These are phyloP conservation scores for Rhynchospora breviuscula DNA, from an alignment of 176 grass and related monocot species.

Conservation along the genomic window DNA sequence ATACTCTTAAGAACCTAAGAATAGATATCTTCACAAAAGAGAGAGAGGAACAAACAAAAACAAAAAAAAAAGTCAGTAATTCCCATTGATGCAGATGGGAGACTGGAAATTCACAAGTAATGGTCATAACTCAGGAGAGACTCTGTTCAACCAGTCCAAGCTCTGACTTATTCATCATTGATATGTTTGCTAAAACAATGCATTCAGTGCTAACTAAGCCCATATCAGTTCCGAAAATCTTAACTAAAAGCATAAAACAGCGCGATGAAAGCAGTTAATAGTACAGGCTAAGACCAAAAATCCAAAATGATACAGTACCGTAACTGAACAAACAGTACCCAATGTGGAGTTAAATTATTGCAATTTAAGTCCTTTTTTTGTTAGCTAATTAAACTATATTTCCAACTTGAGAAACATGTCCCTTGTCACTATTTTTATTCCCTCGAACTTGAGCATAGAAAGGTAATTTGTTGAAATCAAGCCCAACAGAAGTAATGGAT, in stretches of 20 bases:
- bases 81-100: neutral
- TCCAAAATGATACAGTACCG: neutral
- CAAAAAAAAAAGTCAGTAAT: slow-evolving; percentile 22
- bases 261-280: neutral
- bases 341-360: neutral
- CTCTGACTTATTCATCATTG: neutral
- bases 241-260: neutral
- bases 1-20: neutral
- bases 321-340: neutral
- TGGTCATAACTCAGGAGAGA: neutral
- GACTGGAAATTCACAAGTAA: neutral
- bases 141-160: neutral
- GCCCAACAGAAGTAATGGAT: neutral
- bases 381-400: neutral
- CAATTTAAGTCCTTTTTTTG: neutral
- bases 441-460: neutral
- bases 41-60: neutral
- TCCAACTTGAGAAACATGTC: neutral
- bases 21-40: neutral
- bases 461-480: neutral
- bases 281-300: neutral
- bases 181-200: neutral
- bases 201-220: neutral
- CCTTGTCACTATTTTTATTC: neutral
- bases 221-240: neutral